A percentile compares a stretch with the other conserved stretches of the same genome.
These are phyloP conservation scores for Pseudevernia furfuracea DNA, from an alignment of 495 filamentous ascomycete genomes.

Conservation along the genomic window DNA sequence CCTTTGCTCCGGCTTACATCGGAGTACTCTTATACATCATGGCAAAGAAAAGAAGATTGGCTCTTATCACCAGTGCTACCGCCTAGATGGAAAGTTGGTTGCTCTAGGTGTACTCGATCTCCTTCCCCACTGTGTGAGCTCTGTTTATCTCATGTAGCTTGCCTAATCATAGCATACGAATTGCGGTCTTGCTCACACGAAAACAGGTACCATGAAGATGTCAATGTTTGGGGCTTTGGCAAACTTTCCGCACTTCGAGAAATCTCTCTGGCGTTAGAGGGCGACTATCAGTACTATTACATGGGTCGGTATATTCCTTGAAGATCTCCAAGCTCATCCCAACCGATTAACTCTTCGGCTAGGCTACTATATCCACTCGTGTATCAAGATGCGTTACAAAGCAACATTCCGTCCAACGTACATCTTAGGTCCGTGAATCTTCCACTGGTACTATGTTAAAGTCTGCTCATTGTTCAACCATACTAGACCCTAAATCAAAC, in stretches of 20 bases:
- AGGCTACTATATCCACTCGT: conserved; percentile 67
- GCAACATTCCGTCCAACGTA: conserved; percentile 76
- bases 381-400: conserved; percentile 84
- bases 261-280: conserved; percentile 69
- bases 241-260: conserved; percentile 85
- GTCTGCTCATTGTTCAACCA: conserved; percentile 12
- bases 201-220: conserved; percentile 65
- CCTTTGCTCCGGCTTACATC: conserved; percentile 74
- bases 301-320: conserved; percentile 54
- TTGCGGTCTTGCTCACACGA: conserved; percentile 2
- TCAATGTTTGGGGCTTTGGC: conserved; percentile 71
- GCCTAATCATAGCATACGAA: not conserved
- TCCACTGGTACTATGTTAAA: not conserved
- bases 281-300: conserved; percentile 65
- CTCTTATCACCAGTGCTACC: conserved; percentile 93
- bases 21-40: conserved; percentile 37
- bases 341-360: conserved; percentile 1
- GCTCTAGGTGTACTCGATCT: conserved; percentile 86
- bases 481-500: conserved; percentile 60
- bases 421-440: conserved; percentile 50
- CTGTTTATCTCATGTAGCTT: conserved; percentile 79
- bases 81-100: conserved; percentile 79
- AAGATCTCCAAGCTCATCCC: conserved; percentile 2
- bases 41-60: conserved; percentile 57
- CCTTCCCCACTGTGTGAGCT: conserved; percentile 78